Conservation (phyloP, 2,329 filamentous ascomycete genomes). For the Penicillium sp. region DNA sequence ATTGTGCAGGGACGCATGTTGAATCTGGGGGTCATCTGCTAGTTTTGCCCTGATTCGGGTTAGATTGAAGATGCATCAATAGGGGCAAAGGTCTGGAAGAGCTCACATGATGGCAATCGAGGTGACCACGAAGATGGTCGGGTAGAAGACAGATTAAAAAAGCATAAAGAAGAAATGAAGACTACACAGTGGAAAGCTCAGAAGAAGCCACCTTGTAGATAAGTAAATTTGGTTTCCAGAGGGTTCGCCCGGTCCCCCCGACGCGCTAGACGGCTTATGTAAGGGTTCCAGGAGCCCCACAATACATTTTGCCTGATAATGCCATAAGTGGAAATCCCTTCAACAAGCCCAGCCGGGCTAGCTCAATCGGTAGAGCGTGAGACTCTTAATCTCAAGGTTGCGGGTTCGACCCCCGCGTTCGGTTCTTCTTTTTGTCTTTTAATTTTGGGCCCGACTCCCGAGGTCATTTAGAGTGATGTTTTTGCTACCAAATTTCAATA, state of each 20-base stretch:
- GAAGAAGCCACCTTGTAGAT: constrained; percentile 26
- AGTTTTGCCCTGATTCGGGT: constrained; percentile 65
- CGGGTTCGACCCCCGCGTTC: constrained; percentile 46
- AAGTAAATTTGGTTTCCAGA: constrained; percentile 17
- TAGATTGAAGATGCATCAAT: constrained; percentile 2
- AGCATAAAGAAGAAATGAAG: constrained; percentile 24
- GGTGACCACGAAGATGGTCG: constrained; percentile 32
- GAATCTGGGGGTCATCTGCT: constrained; percentile 89
- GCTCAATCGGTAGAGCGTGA: constrained; percentile 55
- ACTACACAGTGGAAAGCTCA: not conserved
- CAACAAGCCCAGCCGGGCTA: constrained; percentile 42
- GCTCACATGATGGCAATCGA: constrained; percentile 35
- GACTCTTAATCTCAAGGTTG: constrained; percentile 50
- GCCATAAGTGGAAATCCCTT: not conserved
- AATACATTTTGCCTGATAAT: not conserved
- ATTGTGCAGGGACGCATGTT: constrained; percentile 82
- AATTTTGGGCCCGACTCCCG: not conserved
- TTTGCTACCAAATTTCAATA: not conserved
- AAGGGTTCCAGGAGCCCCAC: constrained; percentile 1
- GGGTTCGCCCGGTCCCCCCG: constrained; percentile 18
- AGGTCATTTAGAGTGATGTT: not conserved
- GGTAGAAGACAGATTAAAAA: constrained; percentile 22
- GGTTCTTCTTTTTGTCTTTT: constrained; percentile 28
- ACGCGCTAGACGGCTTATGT: constrained; percentile 21
- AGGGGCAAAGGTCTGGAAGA: constrained; percentile 4